Conservation (phyloP, 2,329 filamentous ascomycete species). For the Neonectria hederae region DNA sequence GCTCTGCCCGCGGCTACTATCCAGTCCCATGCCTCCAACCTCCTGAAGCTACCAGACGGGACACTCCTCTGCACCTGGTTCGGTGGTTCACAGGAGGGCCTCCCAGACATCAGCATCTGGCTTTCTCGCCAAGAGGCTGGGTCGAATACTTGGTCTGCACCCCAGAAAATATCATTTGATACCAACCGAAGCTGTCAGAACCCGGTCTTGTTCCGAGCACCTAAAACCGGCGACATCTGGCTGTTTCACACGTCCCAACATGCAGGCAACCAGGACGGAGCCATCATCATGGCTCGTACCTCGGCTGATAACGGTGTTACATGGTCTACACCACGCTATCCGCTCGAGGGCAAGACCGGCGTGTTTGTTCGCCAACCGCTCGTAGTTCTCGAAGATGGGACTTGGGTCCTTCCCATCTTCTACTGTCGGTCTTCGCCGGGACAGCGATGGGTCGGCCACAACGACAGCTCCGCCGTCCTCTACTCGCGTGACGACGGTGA, state of each 20-base stretch:
- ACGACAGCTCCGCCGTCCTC: conserved; percentile 53
- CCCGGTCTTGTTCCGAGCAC: conserved; percentile 52
- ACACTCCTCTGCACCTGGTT: conserved; percentile 56
- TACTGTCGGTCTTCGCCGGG: conserved; percentile 53
- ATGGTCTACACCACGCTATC: conserved; percentile 47
- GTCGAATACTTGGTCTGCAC: conserved; percentile 44
- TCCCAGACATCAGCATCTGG: conserved; percentile 56
- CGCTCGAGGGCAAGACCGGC: conserved; percentile 48
- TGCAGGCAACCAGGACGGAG: conserved; percentile 55
- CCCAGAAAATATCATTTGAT: conserved; percentile 51
- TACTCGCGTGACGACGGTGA: conserved; percentile 50
- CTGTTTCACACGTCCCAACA: conserved; percentile 57
- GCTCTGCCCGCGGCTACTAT: conserved; percentile 51
- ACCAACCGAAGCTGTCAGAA: conserved; percentile 55
- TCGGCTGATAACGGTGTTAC: conserved; percentile 49
- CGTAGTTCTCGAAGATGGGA: conserved; percentile 47
- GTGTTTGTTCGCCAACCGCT: conserved; percentile 55
- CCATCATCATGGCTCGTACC: conserved; percentile 48
- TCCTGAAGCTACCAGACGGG: conserved; percentile 52
- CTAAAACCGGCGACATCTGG: conserved; percentile 49
- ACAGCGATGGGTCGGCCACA: conserved; percentile 55
- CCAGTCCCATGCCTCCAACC: conserved; percentile 57
- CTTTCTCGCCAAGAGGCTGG: conserved; percentile 49
- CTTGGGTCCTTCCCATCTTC: conserved; percentile 55
- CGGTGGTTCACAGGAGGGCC: conserved; percentile 56